Percentiles rank a stretch among this genome's conserved stretches.
These are phyloP conservation scores for Piromyces finnis DNA, from an alignment of 192 early-diverging fungal species.

Conservation along the genomic window DNA sequence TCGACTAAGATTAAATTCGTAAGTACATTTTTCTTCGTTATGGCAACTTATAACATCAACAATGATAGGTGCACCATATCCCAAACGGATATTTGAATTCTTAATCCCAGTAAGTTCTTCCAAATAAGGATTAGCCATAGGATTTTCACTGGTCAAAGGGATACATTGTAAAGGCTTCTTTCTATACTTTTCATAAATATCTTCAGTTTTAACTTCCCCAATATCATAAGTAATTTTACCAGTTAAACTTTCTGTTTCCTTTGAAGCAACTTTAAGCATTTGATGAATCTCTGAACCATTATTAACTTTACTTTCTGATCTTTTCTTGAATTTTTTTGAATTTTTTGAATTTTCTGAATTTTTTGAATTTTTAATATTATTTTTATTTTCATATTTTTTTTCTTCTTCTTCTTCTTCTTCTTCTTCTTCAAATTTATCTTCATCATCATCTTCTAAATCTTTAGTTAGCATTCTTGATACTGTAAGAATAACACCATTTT, in stretches of 20 bases:
- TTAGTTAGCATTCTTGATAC: neutral
- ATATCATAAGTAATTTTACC: neutral
- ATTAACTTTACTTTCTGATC: too few relatives aligned
- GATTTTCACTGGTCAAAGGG: neutral
- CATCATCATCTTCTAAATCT: too few relatives aligned
- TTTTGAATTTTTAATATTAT: too few relatives aligned
- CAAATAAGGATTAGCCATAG: neutral
- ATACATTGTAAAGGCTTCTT: neutral
- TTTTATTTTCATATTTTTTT: too few relatives aligned
- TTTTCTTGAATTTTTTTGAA: too few relatives aligned
- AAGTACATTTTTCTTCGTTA: neutral
- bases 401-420: too few relatives aligned
- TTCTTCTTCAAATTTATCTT: too few relatives aligned
- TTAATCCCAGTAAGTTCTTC: neutral
- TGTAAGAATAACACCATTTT: neutral
- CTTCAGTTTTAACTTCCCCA: neutral
- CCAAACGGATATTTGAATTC: neutral
- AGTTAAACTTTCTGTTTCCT: too few relatives aligned
- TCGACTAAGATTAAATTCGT: neutral
- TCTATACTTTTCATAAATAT: neutral
- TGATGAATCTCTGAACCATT: too few relatives aligned
- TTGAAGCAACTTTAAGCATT: too few relatives aligned
- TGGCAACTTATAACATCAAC: neutral
- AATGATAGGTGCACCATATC: neutral
- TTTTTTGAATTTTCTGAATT: too few relatives aligned